Conservation (phyloP, 2,329 filamentous ascomycete species). For the Calonectria ilicicola region DNA sequence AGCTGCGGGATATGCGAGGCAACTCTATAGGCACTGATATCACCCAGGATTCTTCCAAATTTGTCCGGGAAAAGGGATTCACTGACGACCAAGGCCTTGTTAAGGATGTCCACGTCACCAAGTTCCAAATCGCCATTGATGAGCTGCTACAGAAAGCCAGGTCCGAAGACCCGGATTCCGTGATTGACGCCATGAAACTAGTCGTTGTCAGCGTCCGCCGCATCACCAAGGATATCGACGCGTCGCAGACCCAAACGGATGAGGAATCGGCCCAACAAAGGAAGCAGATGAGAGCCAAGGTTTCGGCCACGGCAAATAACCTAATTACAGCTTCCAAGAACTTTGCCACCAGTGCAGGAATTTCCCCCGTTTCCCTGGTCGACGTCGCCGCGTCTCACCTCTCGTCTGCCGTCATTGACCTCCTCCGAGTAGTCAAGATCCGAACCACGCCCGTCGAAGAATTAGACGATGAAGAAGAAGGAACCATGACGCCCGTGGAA, state of each 20-base stretch:
- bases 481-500: constrained; percentile 73
- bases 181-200: constrained; percentile 87
- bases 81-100: constrained; percentile 80
- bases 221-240: constrained; percentile 85
- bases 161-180: constrained; percentile 76
- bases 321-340: constrained; percentile 96
- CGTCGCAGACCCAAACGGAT: constrained; percentile 61
- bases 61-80: constrained; percentile 75
- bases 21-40: constrained; percentile 81
- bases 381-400: constrained; percentile 95
- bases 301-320: constrained; percentile 95
- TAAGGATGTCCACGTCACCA: constrained; percentile 92
- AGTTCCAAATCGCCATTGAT: constrained; percentile 94
- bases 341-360: constrained; percentile 82
- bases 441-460: constrained; percentile 79
- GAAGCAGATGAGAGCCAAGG: constrained; percentile 79
- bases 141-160: constrained; percentile 86
- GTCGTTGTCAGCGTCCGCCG: constrained; percentile 86
- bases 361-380: constrained; percentile 92
- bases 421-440: constrained; percentile 87
- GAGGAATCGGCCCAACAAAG: constrained; percentile 69
- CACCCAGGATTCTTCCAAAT: constrained; percentile 77
- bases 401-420: constrained; percentile 85
- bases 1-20: constrained; percentile 83
- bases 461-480: constrained; percentile 82